Evolutionary conservation across 2,329 filamentous ascomycete species (phyloP).

Genomic region (Neurospora sp.): DNA sequence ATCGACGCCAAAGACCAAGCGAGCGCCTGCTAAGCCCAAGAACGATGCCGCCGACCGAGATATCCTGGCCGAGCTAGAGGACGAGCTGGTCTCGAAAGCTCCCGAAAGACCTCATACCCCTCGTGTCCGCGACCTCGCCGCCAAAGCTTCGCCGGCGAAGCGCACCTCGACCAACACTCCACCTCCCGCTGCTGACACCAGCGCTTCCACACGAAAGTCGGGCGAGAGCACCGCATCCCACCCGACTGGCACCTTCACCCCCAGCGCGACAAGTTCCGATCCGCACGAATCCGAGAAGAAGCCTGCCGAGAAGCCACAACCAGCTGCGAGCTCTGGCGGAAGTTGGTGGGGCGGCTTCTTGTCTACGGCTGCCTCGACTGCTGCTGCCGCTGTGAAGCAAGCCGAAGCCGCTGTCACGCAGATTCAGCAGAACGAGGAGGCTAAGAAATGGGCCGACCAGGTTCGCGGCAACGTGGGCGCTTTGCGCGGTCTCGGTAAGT

Average conservation of each 20-base stretch:
- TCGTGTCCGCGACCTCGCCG: slow-evolving; percentile 48
- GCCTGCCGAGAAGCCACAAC: slow-evolving; percentile 33
- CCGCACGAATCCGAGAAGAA: slow-evolving; percentile 49
- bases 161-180: slow-evolving; percentile 39
- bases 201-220: slow-evolving; percentile 52
- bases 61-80: slow-evolving; percentile 79
- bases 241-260: slow-evolving; percentile 58
- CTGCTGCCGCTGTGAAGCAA: slow-evolving; percentile 79
- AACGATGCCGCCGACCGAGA: slow-evolving; percentile 49
- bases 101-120: slow-evolving; percentile 77
- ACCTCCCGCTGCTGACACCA: slow-evolving; percentile 32
- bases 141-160: slow-evolving; percentile 38
- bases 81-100: slow-evolving; percentile 60
- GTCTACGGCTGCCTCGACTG: slow-evolving; percentile 45
- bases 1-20: slow-evolving; percentile 24
- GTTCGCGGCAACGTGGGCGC: slow-evolving; percentile 80
- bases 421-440: slow-evolving; percentile 93
- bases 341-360: slow-evolving; percentile 86
- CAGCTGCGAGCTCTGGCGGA: slow-evolving; percentile 39
- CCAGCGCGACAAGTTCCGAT: slow-evolving; percentile 55
- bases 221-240: slow-evolving; percentile 66
- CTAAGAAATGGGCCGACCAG: slow-evolving; percentile 91
- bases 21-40: slow-evolving; percentile 35
- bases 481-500: slow-evolving; percentile 64
- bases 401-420: slow-evolving; percentile 90